Conservation (phyloP, 345 rosid species). For the Populus pruinosa region DNA sequence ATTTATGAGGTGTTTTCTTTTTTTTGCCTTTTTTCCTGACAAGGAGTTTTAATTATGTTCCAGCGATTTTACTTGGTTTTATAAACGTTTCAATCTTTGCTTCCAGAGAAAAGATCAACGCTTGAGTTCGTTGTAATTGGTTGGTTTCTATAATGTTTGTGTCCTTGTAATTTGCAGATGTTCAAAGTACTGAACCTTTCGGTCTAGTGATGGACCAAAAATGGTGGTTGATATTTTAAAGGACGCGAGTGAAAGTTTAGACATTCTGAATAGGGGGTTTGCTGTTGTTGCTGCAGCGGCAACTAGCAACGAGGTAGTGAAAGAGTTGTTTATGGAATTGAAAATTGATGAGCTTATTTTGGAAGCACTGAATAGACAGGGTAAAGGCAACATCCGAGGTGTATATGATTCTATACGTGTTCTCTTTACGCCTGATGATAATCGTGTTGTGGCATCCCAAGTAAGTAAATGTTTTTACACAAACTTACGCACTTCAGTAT, state of each 20-base stretch:
- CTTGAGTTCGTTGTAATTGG: neutral
- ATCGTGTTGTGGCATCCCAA: slow-evolving; percentile 92
- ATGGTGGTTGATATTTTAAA: slow-evolving; percentile 48
- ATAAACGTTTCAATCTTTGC: neutral
- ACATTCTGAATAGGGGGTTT: slow-evolving; percentile 53
- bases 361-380: slow-evolving; percentile 44
- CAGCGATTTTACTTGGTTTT: neutral
- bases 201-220: slow-evolving; percentile 51
- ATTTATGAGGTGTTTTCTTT: neutral
- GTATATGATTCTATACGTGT: slow-evolving; percentile 72
- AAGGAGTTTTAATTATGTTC: neutral
- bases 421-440: slow-evolving; percentile 80
- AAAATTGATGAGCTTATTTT: slow-evolving; percentile 71
- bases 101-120: neutral
- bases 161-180: slow-evolving; percentile 41
- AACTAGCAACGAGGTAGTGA: slow-evolving; percentile 84
- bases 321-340: slow-evolving; percentile 73
- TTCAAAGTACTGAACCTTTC: slow-evolving; percentile 65
- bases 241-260: slow-evolving; percentile 42
- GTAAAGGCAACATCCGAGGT: slow-evolving; percentile 39
- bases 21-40: no score
- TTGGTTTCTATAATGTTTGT: neutral
- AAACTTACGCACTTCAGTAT: neutral
- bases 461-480: slow-evolving; percentile 40
- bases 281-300: slow-evolving; percentile 70